phyloP scores from a whole-genome alignment of 441 rosid genomes.

The Adansonia gregorii region DNA sequence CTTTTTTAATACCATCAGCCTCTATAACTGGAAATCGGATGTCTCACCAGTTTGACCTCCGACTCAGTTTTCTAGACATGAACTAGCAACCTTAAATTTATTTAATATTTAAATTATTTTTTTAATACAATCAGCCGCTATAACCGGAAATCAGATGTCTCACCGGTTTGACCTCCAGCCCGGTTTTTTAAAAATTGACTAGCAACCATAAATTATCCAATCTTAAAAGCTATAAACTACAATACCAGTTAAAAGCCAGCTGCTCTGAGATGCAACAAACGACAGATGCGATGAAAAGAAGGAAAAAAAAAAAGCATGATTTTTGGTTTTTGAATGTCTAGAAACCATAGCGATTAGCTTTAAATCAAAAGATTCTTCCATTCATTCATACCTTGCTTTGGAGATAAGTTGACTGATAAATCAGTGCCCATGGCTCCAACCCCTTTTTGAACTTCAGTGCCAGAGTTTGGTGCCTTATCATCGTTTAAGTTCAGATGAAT shows the following conservation, averaged over 20 bases:
- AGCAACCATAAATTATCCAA: neutral
- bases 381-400: constrained; percentile 47
- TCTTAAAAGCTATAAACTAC: constrained; percentile 10
- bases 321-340: neutral
- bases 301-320: neutral
- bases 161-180: no score
- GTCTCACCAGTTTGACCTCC: no score
- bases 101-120: no score
- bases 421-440: constrained; percentile 28
- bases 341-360: neutral
- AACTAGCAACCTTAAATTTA: neutral
- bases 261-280: neutral
- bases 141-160: no score
- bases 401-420: constrained; percentile 27
- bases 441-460: constrained; percentile 46
- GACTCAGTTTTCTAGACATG: neutral
- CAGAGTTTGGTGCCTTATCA: constrained; percentile 42
- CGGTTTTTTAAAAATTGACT: neutral
- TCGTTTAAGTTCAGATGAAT: constrained; percentile 51
- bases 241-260: constrained; percentile 8
- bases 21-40: no score
- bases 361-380: constrained; percentile 22
- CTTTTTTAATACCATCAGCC: no score
- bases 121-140: no score
- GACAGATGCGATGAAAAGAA: neutral